phyloP scores from a whole-genome alignment of 2,329 filamentous ascomycete species.

The Mollisia scopiformis region DNA sequence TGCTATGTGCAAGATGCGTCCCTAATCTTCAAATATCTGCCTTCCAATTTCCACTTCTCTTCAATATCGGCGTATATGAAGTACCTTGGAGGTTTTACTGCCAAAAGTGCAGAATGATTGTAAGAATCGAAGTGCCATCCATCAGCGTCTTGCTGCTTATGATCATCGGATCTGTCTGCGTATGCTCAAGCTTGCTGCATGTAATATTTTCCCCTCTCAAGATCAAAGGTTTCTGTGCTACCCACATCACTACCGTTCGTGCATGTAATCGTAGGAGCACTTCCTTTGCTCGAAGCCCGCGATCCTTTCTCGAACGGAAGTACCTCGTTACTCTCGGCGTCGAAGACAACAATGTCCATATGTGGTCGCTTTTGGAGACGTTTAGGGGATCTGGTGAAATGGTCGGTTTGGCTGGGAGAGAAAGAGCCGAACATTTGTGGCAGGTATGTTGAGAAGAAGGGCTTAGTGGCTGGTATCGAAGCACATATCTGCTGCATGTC shows the following conservation, averaged over 20 bases:
- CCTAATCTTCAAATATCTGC: too few relatives aligned
- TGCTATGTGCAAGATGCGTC: too few relatives aligned
- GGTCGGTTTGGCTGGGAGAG: not conserved
- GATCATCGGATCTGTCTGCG: too few relatives aligned
- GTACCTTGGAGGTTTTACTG: not conserved
- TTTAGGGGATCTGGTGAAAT: not conserved
- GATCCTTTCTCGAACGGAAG: not conserved
- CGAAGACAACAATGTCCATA: not conserved
- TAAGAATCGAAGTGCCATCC: not conserved
- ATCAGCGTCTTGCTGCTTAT: not conserved
- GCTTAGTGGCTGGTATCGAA: slow-evolving; percentile 48
- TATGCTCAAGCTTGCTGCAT: too few relatives aligned
- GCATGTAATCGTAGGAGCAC: not conserved
- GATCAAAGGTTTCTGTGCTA: not conserved
- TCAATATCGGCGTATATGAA: not conserved
- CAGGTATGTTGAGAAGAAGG: slow-evolving; percentile 41
- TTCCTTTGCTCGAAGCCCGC: not conserved
- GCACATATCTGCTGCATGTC: slow-evolving; percentile 43
- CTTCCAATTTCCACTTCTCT: too few relatives aligned
- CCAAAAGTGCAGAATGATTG: not conserved
- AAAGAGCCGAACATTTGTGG: slow-evolving; percentile 18
- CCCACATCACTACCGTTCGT: not conserved
- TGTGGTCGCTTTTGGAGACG: not conserved
- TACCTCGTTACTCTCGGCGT: not conserved
- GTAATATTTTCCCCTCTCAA: not conserved